Evolutionary conservation across 2,329 filamentous ascomycete genomes (phyloP), one percentile per base, ranked within the genome.

Genomic region (Penicillium sp.): DNA sequence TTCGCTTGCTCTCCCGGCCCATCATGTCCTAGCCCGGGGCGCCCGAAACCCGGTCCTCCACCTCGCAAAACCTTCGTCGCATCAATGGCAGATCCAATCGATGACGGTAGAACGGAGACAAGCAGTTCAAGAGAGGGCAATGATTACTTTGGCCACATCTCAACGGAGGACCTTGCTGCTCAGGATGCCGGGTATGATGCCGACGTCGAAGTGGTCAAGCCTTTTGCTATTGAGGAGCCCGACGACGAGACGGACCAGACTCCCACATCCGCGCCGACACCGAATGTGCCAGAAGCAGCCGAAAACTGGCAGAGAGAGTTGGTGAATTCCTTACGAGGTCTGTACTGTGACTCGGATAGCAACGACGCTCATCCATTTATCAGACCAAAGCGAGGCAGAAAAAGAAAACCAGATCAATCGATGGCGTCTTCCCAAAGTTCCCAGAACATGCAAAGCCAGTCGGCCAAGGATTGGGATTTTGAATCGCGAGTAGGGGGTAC

Each of bases 161-260:
- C 51, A 21, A 51, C 68, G 18, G 66, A 69, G 50, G 66, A 69
- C 46, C 55, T 68, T 21, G 57, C 61, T 11, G 51, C 58, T 12
- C 63, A 67, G 52, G 67, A 70, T 48, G 62, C 66, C 54, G 65
- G 66, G 8, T 71, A 71, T 28, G 62, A 68, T 55, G 64, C 61
- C 5, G 61, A 68, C 52, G 59, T 65, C 12, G 65, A 71, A 55
- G 63, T 71, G 3, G 61, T 76, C 20, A 65, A 62, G 20, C 75
- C 75, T 16, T 76, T 76, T 60, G 69, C 63, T 24, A 65, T 73
- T n/a, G 71, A 72, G 57, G 71, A 73, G 48, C 67, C 70, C 7
- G 66, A 67, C 16, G 68, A 71, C 33, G 66, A 70, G 2, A 40
- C 63, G 7, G 58, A 60, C 12, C 55, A 58, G 33, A 53, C 48